Base-by-base conservation (phyloP, 345 rosid genomes). In the Aquilaria malaccensis region DNA sequence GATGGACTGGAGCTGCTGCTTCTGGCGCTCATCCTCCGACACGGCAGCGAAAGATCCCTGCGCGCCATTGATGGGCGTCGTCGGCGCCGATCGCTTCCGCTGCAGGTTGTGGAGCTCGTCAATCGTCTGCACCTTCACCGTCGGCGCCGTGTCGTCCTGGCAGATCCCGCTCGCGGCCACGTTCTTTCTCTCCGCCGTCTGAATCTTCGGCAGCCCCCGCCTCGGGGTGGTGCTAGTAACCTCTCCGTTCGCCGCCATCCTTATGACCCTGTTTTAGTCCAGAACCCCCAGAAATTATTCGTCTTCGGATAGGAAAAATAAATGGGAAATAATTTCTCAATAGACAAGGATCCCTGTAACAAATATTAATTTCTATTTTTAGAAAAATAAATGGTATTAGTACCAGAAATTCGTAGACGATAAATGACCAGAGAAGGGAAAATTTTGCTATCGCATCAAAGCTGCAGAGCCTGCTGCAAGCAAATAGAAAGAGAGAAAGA, bases 41-140 rank as follows among this genome's bases (percentile, higher is more conserved):
- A 77, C 29, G 22, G 84, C 15, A 30, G 91, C 55, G 54, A 85
- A 81, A 47, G 76, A 46, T 13, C 82, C 79, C 0, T 45, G 81
- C 5, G 73, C 22, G 3, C 80, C 85, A 45, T 80, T 70, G 9
- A 79, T 76, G 0, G 98, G 98, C 1, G 97, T 87, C 1, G 77
- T 80, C 2, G 98, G 98, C 10, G 96, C 80, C 6, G 97, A 93
- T 66, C 76, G 77, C 76, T 93, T 93, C 87, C 55, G 87, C 73
- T 93, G 98, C 49, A 93, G 80, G 3, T 94, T 87, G 69, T 89
- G 98, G 63, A 93, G 97, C 80, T 93, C 97, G 67, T 93, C 98
- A 63, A 89, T 74, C 9, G 98, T 93, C 70, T 87, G 83, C 0
- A 77, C 98, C 74, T 80, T 87, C 53, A 93, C 96, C 13, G 98